These are phyloP conservation scores for Rhodosporidiobolus odoratus DNA, from an alignment of 768 basidiomycete species.

Conservation along the genomic window DNA sequence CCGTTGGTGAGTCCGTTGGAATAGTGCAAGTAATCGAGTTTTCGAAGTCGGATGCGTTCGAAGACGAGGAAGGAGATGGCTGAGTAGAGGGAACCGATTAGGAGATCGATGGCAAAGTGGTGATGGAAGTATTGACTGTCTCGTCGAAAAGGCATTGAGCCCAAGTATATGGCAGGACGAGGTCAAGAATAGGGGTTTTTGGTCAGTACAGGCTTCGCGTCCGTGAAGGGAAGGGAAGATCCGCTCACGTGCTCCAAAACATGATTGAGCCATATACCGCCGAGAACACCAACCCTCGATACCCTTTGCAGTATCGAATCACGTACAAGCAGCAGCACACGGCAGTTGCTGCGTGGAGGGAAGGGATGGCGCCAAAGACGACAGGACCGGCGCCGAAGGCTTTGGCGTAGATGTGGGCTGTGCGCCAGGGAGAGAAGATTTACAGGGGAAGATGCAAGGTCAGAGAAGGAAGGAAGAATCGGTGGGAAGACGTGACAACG, in stretches of 20 bases:
- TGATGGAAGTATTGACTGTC: constrained; percentile 36
- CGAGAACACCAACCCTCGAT: constrained; percentile 24
- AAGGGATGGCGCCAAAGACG: constrained; percentile 37
- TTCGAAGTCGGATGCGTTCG: constrained; percentile 29
- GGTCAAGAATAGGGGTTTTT: too few species aligned
- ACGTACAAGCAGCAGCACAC: constrained; percentile 31
- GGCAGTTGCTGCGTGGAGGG: constrained; percentile 34
- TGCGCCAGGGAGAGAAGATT: background rate
- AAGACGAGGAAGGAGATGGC: constrained; percentile 28
- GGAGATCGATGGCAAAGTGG: constrained; percentile 37
- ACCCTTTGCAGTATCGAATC: constrained; percentile 26
- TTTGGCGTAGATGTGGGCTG: constrained; percentile 36
- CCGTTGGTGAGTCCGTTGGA: constrained; percentile 30
- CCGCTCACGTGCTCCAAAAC: constrained; percentile 10
- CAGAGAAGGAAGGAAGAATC: background rate
- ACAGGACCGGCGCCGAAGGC: constrained; percentile 32
- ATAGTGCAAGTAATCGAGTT: constrained; percentile 26
- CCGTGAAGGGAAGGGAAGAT: too few species aligned
- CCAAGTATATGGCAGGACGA: background rate
- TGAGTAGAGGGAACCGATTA: constrained; percentile 32
- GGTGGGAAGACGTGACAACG: background rate
- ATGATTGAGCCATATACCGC: constrained; percentile 22
- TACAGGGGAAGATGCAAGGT: background rate
- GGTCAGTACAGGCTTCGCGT: too few species aligned
- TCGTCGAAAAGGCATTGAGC: background rate